Conservation (phyloP, 306 rosid species). For the Cicer yamashitae region DNA sequence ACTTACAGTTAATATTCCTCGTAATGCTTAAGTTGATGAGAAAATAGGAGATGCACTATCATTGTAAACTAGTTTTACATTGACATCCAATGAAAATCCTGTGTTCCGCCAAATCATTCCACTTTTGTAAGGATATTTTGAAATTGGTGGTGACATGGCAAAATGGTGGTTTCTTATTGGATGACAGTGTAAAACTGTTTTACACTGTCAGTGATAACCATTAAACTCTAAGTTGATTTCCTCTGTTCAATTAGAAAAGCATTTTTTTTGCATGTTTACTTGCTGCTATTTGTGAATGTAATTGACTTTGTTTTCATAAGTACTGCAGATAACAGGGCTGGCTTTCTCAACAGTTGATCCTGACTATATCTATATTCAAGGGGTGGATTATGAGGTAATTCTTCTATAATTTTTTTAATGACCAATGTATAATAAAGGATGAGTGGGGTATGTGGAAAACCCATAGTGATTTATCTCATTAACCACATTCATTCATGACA, state of each 20-base stretch:
- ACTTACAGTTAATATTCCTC: not conserved
- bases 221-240: not conserved
- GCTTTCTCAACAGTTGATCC: slow-evolving; percentile 78
- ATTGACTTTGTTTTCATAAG: slow-evolving; percentile 25
- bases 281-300: slow-evolving; percentile 26
- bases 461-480: not conserved
- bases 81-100: too few species aligned
- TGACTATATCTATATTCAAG: slow-evolving; percentile 78
- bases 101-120: too few species aligned
- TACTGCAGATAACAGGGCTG: slow-evolving; percentile 83
- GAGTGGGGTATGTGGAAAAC: not conserved
- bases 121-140: too few species aligned
- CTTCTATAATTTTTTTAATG: not conserved
- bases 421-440: slow-evolving; percentile 5
- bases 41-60: too few species aligned
- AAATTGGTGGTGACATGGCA: too few species aligned
- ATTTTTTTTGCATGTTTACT: slow-evolving; percentile 11
- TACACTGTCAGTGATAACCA: too few species aligned
- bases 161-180: too few species aligned
- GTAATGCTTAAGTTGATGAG: slow-evolving; percentile 13
- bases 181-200: too few species aligned
- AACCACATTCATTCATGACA: slow-evolving; percentile 6
- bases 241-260: slow-evolving; percentile 5
- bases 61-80: too few species aligned
- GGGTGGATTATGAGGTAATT: slow-evolving; percentile 89